Base-by-base conservation (phyloP, 441 rosid species). In the Caryocar brasiliense region DNA sequence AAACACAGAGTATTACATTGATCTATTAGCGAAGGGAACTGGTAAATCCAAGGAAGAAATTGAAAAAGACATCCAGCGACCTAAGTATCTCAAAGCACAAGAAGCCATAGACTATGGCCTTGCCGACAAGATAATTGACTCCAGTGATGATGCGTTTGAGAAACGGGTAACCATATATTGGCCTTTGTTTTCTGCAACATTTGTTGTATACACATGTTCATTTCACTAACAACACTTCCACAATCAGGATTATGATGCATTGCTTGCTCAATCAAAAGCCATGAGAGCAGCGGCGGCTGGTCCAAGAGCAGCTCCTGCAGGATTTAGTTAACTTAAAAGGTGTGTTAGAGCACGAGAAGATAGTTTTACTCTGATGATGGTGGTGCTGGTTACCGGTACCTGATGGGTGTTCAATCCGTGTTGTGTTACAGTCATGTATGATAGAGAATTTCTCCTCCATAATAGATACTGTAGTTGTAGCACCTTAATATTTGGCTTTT, bases 11-110 rank as follows among this genome's bases (percentile, higher is more conserved):
- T 73, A 64, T 63, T 84, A 76, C 50, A 40, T 84, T 13, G 95
- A 91, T 38, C 72, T 86, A 20, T 51, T 82, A 59, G 73, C 87
- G 4, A 62, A 85, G 62, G 92, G 90, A 55, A 75, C 80, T 0
- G 88, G 96, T 17, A 91, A 84, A 62, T 21, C 95, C 25, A 70
- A 72, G 73, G 95, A 84, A 70, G 87, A 86, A 72, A 68, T 91
- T 59, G 42, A 21, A 8, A 74, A 79, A 56, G 96, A 81, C 41
- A 61, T 82, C 30, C 82, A 76, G 58, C 72, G 79, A 40, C 77
- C 86, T 23, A 86, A 81, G 42, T 82, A 71, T 73, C 63, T 86
- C 24, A 68, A 58, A 19, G 85, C 86, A 20, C 74, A 84, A 57
- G 80, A 73, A 67, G 94, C 92, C 17, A 72, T 86, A 21, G 92